Conservation (phyloP, 2,329 filamentous ascomycete species). For the Truncatella angustata region DNA sequence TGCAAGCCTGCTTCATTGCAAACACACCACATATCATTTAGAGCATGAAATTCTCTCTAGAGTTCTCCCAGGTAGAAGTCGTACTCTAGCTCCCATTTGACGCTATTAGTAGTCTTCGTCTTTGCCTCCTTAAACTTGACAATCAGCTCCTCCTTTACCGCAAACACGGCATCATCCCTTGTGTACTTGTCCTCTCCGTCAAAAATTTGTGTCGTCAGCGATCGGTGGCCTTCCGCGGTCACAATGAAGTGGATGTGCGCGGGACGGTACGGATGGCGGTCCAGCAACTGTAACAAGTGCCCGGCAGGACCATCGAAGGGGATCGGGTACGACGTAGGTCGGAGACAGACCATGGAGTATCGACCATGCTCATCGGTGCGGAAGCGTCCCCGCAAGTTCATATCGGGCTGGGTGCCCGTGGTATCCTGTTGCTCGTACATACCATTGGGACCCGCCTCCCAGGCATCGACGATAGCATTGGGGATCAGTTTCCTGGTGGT, state of each 20-base stretch:
- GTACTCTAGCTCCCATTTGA: constrained; percentile 56
- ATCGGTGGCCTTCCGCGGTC: constrained; percentile 31
- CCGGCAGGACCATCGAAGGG: constrained; percentile 52
- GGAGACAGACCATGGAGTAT: constrained; percentile 61
- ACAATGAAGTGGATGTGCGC: constrained; percentile 62
- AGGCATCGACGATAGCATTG: constrained; percentile 69
- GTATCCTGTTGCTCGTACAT: constrained; percentile 72
- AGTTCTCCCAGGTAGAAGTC: constrained; percentile 50
- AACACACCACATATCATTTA: too few species aligned
- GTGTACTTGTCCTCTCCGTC: constrained; percentile 65
- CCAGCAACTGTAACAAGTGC: constrained; percentile 50
- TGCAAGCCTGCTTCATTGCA: too few species aligned
- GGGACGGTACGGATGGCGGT: constrained; percentile 55
- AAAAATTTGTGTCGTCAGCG: constrained; percentile 73
- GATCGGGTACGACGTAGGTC: constrained; percentile 56
- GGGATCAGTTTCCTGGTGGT: constrained; percentile 62
- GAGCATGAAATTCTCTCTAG: too few species aligned
- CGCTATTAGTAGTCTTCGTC: constrained; percentile 45
- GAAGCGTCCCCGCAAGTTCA: constrained; percentile 73
- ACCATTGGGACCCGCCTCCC: constrained; percentile 75
- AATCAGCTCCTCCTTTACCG: constrained; percentile 50
- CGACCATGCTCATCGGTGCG: constrained; percentile 62
- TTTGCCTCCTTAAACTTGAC: constrained; percentile 50
- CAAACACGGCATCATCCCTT: constrained; percentile 49
- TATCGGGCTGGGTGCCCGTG: constrained; percentile 61